Evolutionary conservation across 1,139 yeast species (phyloP), one percentile per base, ranked within the genome.

Genomic region (Kurtzmaniella quercitrusa): DNA sequence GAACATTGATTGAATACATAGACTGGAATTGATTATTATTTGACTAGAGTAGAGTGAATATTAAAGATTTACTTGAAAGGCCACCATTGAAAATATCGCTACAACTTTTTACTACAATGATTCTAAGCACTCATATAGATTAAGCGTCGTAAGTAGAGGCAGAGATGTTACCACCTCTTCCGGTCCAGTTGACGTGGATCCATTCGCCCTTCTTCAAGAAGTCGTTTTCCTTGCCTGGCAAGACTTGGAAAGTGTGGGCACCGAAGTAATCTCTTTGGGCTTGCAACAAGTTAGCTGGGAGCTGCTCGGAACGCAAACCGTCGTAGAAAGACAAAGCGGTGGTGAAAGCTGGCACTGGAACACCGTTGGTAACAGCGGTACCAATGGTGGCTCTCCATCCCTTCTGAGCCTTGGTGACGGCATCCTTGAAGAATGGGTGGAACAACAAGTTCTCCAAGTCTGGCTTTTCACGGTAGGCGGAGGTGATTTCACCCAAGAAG

Each of bases 251-350:
- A 63, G 98, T 93, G 82, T 93, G 98, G 55, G 98, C 98, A 74
- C 98, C 98, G 62, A 93, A 93, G 88, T 91, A 93, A 71, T 93
- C 98, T 79, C 98, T 88, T 81, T 93, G 98, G 61, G 98, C 98
- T 78, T 93, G 98, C 68, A 93, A 78, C 74, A 93, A 80, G 85
- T 91, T 91, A 58, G 98, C 98, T 64, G 98, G 98, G 63, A 91
- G 78, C 67, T 84, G 80, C 54, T 81, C 95, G 48, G 96, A 86
- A 83, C 98, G 86, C 87, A 87, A 91, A 71, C 98, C 98, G 68
- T 93, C 98, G 80, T 88, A 93, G 89, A 91, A 93, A 49, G 97
- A 75, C 70, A 93, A 80, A 56, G 98, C 98, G 54, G 98, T 88
- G 53, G 95, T 70, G 81, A 91, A 88, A 57, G 98, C 97, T 60